phyloP scores from a whole-genome alignment of 352 stramenopile genomes.

The Thraustochytrium striatum region DNA sequence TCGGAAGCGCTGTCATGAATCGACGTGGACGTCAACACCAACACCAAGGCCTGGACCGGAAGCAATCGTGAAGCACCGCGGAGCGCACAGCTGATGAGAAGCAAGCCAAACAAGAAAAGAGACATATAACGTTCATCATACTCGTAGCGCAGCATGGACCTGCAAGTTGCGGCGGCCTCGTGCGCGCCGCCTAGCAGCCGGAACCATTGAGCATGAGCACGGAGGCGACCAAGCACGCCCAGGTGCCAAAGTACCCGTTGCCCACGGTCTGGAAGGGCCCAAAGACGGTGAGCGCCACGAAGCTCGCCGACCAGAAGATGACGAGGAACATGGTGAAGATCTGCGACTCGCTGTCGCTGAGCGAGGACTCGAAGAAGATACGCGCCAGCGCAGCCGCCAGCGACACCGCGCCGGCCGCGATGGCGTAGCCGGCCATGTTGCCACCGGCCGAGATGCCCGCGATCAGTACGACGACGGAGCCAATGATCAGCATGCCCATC shows the following conservation, averaged over 20 bases:
- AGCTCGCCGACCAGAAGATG: slow-evolving; percentile 20
- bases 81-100: background rate
- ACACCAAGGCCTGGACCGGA: background rate
- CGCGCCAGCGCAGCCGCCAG: slow-evolving; percentile 2
- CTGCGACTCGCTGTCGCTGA: slow-evolving; percentile 2
- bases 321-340: slow-evolving; percentile 47
- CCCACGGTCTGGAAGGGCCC: slow-evolving; percentile 32
- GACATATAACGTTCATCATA: background rate
- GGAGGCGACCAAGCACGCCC: slow-evolving; percentile 36
- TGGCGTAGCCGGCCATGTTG: slow-evolving; percentile 4
- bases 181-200: too few relatives aligned
- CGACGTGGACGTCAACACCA: background rate
- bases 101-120: background rate
- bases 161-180: too few relatives aligned
- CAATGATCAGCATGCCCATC: slow-evolving; percentile 1
- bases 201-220: slow-evolving; percentile 32
- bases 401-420: slow-evolving; percentile 20
- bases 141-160: too few relatives aligned
- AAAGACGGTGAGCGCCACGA: slow-evolving; percentile 47
- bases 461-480: background rate
- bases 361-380: background rate
- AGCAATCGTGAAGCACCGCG: background rate
- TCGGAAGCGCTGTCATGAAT: background rate
- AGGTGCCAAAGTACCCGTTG: slow-evolving; percentile 48
- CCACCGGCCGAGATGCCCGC: background rate